Evolutionary conservation across 1,284 basidiomycete species (phyloP).

Genomic region (Sporisorium reilianum): DNA sequence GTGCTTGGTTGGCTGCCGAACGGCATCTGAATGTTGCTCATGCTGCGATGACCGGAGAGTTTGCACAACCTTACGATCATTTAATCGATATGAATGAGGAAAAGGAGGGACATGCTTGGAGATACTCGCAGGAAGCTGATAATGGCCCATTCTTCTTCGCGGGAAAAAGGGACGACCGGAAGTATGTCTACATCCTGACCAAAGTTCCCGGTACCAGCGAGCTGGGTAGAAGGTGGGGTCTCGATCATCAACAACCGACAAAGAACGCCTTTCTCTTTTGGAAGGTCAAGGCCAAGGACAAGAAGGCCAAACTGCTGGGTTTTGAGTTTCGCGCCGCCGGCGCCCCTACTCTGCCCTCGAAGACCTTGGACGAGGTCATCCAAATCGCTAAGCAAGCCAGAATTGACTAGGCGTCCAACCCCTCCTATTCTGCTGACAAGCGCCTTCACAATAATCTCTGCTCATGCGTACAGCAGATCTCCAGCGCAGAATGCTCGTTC

Average conservation of each 20-base stretch:
- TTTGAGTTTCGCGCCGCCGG: neutral
- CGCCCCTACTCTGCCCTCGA: neutral
- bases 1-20: too few relatives aligned
- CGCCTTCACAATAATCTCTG: too few relatives aligned
- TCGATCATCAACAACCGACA: neutral
- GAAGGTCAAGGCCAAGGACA: slow-evolving; percentile 3
- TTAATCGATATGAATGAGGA: too few relatives aligned
- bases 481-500: too few relatives aligned
- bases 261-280: slow-evolving; percentile 16
- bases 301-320: neutral
- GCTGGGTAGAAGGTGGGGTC: neutral
- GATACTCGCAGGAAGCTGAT: neutral
- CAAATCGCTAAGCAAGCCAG: neutral
- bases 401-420: too few relatives aligned
- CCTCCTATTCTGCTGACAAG: too few relatives aligned
- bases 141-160: neutral
- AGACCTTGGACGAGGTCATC: neutral
- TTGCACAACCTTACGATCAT: too few relatives aligned
- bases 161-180: neutral
- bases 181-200: slow-evolving; percentile 6
- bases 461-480: too few relatives aligned
- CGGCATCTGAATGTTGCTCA: too few relatives aligned
- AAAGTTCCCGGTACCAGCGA: neutral
- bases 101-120: slow-evolving; percentile 4
- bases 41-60: too few relatives aligned